Evolutionary conservation across 2,329 filamentous ascomycete genomes (phyloP), one percentile per base, ranked within the genome.

Genomic region (Thermoascus crustaceus): DNA sequence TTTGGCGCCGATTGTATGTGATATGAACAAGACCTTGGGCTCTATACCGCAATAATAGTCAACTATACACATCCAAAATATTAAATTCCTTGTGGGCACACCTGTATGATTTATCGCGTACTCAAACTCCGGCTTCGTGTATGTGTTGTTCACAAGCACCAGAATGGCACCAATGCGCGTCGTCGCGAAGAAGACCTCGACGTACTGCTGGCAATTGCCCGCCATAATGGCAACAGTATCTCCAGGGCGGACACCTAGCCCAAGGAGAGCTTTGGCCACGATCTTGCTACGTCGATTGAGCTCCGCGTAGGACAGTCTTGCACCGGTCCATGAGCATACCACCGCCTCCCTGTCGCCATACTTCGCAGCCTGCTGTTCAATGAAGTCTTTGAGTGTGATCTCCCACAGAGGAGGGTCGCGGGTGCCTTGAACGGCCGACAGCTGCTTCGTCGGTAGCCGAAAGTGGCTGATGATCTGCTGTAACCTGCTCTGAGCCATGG

Each of bases 131-230:
- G 72, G 75, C 2, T 78, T 71, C 1, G 83, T 88, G 54, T 88
- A 88, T 0, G 82, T 88, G 61, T 86, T 88, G 63, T 88, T 88
- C 45, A 88, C 65, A 29, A 87, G 85, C 18, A 87, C 82, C 34
- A 87, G 66, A 30, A 82, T 77, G 30, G 73, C 78, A 7, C 80
- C 79, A 11, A 82, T 41, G 30, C 75, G 70, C 25, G 78, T 76
- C 7, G 77, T 79, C 3, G 80, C 81, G 46, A 86, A 85, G 66
- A 85, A 84, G 10, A 85, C 71, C 2, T 80, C 72, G 19, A 82
- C 60, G 40, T 68, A 74, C 45, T 74, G 67, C 41, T 74, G 69
- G 44, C 71, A 73, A 43, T 76, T 74, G 4, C 72, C 66, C 44
- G 82, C 81, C 78, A 86, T 85, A 44, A 87, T 79, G 18, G 76